Base-by-base conservation (phyloP, 73 alveolate species). In the Breviolum minutum region DNA sequence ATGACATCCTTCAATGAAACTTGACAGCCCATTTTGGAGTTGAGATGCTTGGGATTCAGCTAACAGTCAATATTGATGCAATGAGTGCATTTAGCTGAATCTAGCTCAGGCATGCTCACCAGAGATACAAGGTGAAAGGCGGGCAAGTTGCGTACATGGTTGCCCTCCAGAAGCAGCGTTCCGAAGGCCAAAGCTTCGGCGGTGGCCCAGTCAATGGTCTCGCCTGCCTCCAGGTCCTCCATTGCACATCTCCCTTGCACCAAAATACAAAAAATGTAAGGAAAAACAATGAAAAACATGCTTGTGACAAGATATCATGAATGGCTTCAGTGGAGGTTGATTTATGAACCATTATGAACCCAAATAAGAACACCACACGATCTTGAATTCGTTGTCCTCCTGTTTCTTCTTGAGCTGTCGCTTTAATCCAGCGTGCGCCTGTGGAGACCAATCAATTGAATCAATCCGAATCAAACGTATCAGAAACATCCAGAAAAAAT, bases 101-200 rank as follows among this genome's bases (percentile, higher is more conserved):
- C 54, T 40, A 40, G 54, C 54, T 40, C 3, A 40, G 54, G 54
- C 54, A 3, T 17, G 4, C 17, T 2, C 77, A 68, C 77, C n/a
- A 22, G n/a, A 68, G 77, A 14, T 17, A 68, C 77, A 68, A 22
- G 17, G 77, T 68, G 77, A 68, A 68, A 68, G 24, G 24, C 77
- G 8, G 92, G 26, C 99, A 17, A 77, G 94, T 16, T 94, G 61
- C 99, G 99, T 61, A 94, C 99, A 54, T 94, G 99, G 83, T 90
- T 87, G 63, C 99, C 99, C 96, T 99, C 99, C 93, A 99, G 95
- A 48, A 99, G 99, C 26, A 99, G 99, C 29, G 99, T 87, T 54
- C 99, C 99, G 82, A 99, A 99, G 92, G 99, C 99, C 54, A 99
- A 98, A 29, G 99, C 99, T 89, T 99, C 99, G 17, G 99, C 99